Evolutionary conservation across 176 grass and related monocot genomes (phyloP), one percentile per base, ranked within the genome.

Genomic region (Oryza officinalis): DNA sequence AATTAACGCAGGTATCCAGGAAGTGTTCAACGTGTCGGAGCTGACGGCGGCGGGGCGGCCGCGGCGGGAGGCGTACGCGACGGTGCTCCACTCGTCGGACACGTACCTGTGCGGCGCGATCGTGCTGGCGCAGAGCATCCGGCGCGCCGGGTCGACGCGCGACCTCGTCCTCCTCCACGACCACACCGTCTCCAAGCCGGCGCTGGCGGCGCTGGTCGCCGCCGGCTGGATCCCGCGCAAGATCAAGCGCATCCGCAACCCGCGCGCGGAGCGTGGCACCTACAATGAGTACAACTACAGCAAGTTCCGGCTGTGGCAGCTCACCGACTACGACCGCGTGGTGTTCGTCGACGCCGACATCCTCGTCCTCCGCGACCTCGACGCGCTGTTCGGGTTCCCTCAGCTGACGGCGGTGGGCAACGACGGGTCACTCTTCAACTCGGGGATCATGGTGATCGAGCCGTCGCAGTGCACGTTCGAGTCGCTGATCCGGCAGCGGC

Each of bases 251-350:
- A 97, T 97, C 82, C 91, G 92, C 38, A 98, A 98, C 87, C 96
- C 96, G 10, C 91, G 85, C 22, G 93, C 96, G 7, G 84, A 83
- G 68, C 81, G 77, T 0, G 85, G 91, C 68, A 90, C 83, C 17
- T 98, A 98, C 85, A 98, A 98, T 77, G 96, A 98, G 87, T 91
- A 98, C 91, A 98, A 98, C 89, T 98, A 93, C 96, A 98, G 96
- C 93, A 98, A 98, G 91, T 93, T 98, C 85, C 91, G 96, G 63
- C 87, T 98, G 31, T 98, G 96, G 96, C 96, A 93, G 89, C 93
- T 98, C 31, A 23, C 85, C 3, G 87, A 94, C 27, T 98, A 98
- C 85, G 80, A 90, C 64, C 88, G 90, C 72, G 81, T 98, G 17
- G 89, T 98, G 46, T 98, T 98, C 87, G 69, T 98, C 49, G 96